Evolutionary conservation across 23 red algal species (phyloP).

Genomic region (Agarophyton chilense): DNA sequence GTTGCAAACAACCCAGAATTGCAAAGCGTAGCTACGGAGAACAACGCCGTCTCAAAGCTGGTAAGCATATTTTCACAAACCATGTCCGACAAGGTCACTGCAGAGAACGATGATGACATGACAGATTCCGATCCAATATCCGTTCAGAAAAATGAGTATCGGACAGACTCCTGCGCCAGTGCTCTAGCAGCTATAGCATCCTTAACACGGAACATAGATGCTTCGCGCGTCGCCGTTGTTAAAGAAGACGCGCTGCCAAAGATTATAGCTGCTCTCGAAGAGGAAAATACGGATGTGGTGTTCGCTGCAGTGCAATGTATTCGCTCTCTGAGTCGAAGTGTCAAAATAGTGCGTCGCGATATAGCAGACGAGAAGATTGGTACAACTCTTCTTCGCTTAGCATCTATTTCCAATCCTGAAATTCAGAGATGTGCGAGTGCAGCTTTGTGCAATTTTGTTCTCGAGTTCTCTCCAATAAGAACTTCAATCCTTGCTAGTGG

Average conservation of each 20-base stretch:
- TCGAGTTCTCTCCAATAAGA: constrained; percentile 69
- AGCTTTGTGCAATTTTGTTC: constrained; percentile 59
- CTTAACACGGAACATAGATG: constrained; percentile 23
- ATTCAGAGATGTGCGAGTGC: constrained; percentile 51
- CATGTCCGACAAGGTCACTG: neutral
- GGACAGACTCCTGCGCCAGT: neutral
- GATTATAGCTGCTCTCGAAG: constrained; percentile 28
- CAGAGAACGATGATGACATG: neutral
- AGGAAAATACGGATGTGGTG: constrained; percentile 26
- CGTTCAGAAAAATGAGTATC: neutral
- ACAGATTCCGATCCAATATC: neutral
- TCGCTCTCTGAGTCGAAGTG: constrained; percentile 45
- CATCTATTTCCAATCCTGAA: neutral
- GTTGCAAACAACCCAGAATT: constrained; percentile 5
- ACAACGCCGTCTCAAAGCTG: constrained; percentile 5
- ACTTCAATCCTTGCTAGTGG: constrained; percentile 37
- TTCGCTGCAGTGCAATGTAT: constrained; percentile 49
- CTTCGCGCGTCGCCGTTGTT: constrained; percentile 28
- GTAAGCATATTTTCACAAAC: neutral
- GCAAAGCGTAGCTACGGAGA: constrained; percentile 40
- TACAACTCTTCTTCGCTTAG: constrained; percentile 14
- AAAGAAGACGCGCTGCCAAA: constrained; percentile 30
- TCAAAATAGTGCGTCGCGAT: constrained; percentile 72
- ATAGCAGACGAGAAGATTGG: constrained; percentile 32
- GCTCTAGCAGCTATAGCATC: constrained; percentile 49